Conservation (phyloP, 1,284 basidiomycete genomes). For the Cutaneotrichosporon mucoides region DNA sequence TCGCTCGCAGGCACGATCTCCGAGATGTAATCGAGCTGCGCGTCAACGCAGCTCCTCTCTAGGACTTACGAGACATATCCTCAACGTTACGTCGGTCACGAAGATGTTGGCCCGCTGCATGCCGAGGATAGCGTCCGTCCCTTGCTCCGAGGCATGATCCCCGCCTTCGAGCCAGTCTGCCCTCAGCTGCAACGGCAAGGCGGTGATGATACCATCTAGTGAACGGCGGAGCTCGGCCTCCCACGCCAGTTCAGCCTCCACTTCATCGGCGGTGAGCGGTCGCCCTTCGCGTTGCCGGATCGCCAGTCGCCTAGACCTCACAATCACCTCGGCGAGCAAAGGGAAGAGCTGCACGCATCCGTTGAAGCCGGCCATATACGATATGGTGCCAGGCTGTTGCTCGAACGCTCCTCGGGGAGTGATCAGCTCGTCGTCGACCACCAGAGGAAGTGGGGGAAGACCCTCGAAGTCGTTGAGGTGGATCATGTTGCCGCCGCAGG, state of each 20-base stretch:
- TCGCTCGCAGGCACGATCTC: conserved; percentile 18
- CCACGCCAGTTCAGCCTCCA: conserved; percentile 5
- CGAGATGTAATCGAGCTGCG: conserved; percentile 26
- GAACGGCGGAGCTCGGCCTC: neutral
- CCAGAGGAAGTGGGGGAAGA: conserved; percentile 23
- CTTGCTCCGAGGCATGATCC: neutral
- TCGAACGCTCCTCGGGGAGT: conserved; percentile 13
- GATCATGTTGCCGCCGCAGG: conserved; percentile 24
- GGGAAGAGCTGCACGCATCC: conserved; percentile 25
- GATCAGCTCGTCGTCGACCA: conserved; percentile 33
- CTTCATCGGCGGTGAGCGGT: neutral
- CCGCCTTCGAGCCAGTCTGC: neutral
- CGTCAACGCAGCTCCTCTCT: neutral
- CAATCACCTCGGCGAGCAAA: conserved; percentile 23
- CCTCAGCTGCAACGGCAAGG: conserved; percentile 1
- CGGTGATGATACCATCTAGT: conserved; percentile 1
- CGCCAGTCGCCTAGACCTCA: conserved; percentile 17
- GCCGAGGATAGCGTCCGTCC: neutral
- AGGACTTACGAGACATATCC: conserved; percentile 17
- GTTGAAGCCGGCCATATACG: conserved; percentile 29
- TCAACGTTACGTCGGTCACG: conserved; percentile 26
- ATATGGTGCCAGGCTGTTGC: conserved; percentile 7
- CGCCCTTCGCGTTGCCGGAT: neutral
- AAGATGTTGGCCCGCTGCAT: conserved; percentile 29
- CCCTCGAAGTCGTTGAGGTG: conserved; percentile 27